phyloP scores from a whole-genome alignment of 805 yeast genomes.

The Lipomyces starkeyi region DNA sequence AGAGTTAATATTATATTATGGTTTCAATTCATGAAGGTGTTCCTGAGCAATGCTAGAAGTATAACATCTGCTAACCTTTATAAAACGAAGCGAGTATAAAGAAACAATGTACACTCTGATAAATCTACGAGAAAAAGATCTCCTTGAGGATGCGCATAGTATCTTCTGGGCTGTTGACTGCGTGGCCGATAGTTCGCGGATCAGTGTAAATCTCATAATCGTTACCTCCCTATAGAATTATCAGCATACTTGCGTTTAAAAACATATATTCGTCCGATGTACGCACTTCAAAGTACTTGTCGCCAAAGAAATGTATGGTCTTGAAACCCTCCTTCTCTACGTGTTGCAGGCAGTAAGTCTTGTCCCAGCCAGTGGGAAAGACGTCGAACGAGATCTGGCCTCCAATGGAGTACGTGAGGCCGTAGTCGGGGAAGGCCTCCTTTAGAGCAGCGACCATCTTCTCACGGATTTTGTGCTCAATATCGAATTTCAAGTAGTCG shows the following conservation, averaged over 20 bases:
- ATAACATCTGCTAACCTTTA: not conserved
- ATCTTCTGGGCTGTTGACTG: constrained; percentile 88
- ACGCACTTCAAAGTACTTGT: constrained; percentile 71
- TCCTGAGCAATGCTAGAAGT: not conserved
- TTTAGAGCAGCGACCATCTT: constrained; percentile 83
- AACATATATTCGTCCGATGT: not conserved
- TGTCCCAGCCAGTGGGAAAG: constrained; percentile 99
- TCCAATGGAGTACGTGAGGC: constrained; percentile 95
- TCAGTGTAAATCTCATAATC: constrained; percentile 96
- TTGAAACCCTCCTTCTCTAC: constrained; percentile 83
- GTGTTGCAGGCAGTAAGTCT: constrained; percentile 96
- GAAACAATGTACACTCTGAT: constrained; percentile 4
- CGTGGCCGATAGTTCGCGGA: constrained; percentile 92
- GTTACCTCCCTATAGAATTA: constrained; percentile 78
- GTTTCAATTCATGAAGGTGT: not conserved
- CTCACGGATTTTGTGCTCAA: constrained; percentile 78
- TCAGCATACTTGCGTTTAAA: not conserved
- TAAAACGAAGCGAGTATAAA: not conserved
- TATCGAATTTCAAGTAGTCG: constrained; percentile 87
- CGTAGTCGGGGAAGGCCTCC: constrained; percentile 79
- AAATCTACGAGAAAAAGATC: constrained; percentile 53
- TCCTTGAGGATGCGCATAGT: constrained; percentile 86
- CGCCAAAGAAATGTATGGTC: constrained; percentile 97
- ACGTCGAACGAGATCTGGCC: constrained; percentile 99
- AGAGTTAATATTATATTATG: not conserved